Conservation (phyloP, 176 grass and related monocot species). For the Saccharum spontaneum region DNA sequence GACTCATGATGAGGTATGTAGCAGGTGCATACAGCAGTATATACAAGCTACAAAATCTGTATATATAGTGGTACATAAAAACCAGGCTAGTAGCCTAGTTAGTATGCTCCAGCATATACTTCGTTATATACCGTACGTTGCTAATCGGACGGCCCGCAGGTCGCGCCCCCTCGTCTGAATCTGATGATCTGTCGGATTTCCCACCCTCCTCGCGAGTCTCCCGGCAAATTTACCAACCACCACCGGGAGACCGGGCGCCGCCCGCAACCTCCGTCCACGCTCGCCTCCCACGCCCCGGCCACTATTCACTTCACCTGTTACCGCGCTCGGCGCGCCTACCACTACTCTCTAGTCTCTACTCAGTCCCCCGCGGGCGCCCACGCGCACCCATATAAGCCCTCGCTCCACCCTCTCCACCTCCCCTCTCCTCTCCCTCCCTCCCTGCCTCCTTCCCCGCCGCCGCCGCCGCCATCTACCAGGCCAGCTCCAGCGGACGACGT, state of each 20-base stretch:
- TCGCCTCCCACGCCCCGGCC: neutral
- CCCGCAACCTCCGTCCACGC: conserved; percentile 3
- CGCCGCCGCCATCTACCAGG: conserved; percentile 8
- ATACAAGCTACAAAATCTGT: too few species aligned
- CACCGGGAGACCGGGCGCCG: conserved; percentile 18
- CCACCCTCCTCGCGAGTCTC: conserved; percentile 7
- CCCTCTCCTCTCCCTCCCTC: neutral
- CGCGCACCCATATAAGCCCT: conserved; percentile 35
- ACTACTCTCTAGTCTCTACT: neutral
- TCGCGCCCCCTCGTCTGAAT: neutral
- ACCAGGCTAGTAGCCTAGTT: too few species aligned
- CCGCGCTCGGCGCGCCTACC: conserved; percentile 26
- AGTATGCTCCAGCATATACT: neutral
- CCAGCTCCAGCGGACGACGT: neutral
- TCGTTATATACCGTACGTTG: neutral
- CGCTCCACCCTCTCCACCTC: neutral
- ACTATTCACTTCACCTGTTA: conserved; percentile 27
- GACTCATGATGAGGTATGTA: too few species aligned
- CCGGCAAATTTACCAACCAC: conserved; percentile 43
- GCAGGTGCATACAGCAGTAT: too few species aligned
- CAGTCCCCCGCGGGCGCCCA: neutral
- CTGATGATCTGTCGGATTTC: neutral
- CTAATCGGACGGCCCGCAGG: neutral
- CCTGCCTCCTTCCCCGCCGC: neutral
- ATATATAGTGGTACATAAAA: too few species aligned